Evolutionary conservation across 768 basidiomycete species (phyloP).

Genomic region (Lyophyllum semitale): DNA sequence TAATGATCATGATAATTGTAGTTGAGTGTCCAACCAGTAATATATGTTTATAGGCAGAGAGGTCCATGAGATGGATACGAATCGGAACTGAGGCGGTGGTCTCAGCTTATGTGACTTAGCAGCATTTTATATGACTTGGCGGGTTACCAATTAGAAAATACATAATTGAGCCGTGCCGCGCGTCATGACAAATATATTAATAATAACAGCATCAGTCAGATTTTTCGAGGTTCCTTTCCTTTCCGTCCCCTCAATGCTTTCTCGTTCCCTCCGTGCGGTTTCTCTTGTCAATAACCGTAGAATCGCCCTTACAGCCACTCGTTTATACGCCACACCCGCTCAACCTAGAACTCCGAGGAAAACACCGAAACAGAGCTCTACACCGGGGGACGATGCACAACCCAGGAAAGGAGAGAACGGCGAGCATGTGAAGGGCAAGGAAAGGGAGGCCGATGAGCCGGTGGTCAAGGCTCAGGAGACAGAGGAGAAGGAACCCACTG

Average conservation of each 20-base stretch:
- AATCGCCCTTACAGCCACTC: conserved; percentile 33
- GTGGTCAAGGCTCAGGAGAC: conserved; percentile 4
- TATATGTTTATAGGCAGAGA: too few species aligned
- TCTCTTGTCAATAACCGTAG: conserved; percentile 44
- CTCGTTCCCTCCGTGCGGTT: conserved; percentile 59
- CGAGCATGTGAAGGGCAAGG: conserved; percentile 31
- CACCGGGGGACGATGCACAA: conserved; percentile 13
- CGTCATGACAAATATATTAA: conserved; percentile 9
- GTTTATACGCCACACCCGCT: conserved; percentile 52
- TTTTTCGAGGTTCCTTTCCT: conserved; percentile 9
- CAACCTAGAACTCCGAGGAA: conserved; percentile 29
- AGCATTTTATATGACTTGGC: not conserved
- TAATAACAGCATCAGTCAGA: conserved; percentile 1
- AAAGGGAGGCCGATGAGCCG: conserved; percentile 24
- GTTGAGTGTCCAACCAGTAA: too few species aligned
- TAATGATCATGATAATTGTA: too few species aligned
- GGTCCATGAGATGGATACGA: too few species aligned
- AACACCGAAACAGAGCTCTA: conserved; percentile 7
- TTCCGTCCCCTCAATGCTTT: conserved; percentile 50
- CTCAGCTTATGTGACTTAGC: too few species aligned
- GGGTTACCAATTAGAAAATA: not conserved
- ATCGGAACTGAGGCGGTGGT: too few species aligned
- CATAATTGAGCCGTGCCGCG: conserved; percentile 12
- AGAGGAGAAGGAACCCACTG: conserved; percentile 10
- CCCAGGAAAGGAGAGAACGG: conserved; percentile 26